Percentiles rank a stretch among this genome's conserved stretches.
These are phyloP conservation scores for Rhynchosporium agropyri DNA, from an alignment of 2,329 filamentous ascomycete genomes.

Conservation along the genomic window DNA sequence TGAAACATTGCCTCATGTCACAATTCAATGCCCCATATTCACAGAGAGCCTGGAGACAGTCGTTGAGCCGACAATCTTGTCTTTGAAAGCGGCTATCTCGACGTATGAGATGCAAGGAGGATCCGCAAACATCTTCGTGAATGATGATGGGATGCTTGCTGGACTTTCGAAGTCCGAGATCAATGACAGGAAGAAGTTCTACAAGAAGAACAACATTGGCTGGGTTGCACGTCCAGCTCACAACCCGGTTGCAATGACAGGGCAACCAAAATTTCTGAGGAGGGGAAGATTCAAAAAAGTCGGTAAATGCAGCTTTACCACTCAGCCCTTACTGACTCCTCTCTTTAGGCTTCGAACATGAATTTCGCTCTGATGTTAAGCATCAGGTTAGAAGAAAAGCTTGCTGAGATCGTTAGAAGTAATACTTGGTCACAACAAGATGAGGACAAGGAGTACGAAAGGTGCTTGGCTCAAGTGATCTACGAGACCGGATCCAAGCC, in stretches of 20 bases:
- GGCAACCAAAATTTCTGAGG: constrained; percentile 50
- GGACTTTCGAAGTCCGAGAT: constrained; percentile 64
- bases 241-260: constrained; percentile 50
- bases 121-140: constrained; percentile 67
- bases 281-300: constrained; percentile 55
- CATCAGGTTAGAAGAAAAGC: constrained; percentile 36
- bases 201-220: constrained; percentile 68
- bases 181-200: constrained; percentile 66
- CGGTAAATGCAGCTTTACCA: too few species aligned
- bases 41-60: constrained; percentile 50
- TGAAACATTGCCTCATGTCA: constrained; percentile 23
- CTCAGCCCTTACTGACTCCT: too few species aligned
- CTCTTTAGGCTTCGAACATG: constrained; percentile 22
- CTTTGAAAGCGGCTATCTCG: constrained; percentile 58
- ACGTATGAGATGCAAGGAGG: constrained; percentile 64
- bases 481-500: constrained; percentile 64
- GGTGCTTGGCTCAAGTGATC: constrained; percentile 65
- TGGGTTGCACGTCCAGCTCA: constrained; percentile 70
- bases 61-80: constrained; percentile 57
- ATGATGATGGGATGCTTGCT: constrained; percentile 70
- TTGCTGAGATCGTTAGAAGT: constrained; percentile 52
- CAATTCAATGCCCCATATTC: constrained; percentile 43
- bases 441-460: constrained; percentile 66
- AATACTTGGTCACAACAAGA: constrained; percentile 68
- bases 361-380: constrained; percentile 26